These are phyloP conservation scores for Phalaenopsis equestris DNA, from an alignment of 106 monocot genomes.

Conservation along the genomic window DNA sequence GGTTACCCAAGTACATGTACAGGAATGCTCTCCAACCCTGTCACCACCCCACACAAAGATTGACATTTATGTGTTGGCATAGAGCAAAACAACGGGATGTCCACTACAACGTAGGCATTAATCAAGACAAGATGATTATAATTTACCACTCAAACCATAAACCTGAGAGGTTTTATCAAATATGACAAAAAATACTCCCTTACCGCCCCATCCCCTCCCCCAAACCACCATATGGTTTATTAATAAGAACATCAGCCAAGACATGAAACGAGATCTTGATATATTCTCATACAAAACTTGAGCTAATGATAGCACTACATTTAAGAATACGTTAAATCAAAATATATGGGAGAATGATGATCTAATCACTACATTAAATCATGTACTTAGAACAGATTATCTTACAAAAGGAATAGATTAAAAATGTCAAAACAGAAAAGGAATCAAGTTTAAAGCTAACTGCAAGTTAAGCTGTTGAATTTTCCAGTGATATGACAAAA, in stretches of 20 bases:
- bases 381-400: background rate
- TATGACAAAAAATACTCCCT: background rate
- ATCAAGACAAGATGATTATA: background rate
- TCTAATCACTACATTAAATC: background rate
- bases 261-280: background rate
- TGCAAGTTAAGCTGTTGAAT: conserved; percentile 4
- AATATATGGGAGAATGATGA: background rate
- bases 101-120: background rate
- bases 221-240: background rate
- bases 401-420: background rate
- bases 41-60: background rate
- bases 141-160: background rate
- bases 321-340: background rate
- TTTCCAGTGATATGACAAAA: background rate
- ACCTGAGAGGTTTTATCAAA: background rate
- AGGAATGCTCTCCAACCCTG: background rate
- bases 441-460: background rate
- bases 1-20: background rate
- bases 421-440: background rate
- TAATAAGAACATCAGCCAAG: background rate
- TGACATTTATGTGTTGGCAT: background rate
- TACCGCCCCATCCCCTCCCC: no score
- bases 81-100: background rate
- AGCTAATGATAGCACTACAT: background rate
- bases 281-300: background rate